phyloP scores from a whole-genome alignment of 2,329 filamentous ascomycete species.

The Colletotrichum cereale region DNA sequence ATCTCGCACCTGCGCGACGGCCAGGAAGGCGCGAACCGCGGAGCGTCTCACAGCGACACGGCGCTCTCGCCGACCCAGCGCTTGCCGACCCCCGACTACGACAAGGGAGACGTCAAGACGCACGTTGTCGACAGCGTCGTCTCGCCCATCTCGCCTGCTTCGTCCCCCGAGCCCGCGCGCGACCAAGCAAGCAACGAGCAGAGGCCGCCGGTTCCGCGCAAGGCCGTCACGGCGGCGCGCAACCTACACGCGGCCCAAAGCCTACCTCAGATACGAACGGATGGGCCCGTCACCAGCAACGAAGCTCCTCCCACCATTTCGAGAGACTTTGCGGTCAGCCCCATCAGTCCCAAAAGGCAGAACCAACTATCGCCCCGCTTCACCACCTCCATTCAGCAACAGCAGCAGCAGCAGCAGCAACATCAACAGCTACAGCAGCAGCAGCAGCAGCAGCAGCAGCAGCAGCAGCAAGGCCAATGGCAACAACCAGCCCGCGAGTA shows the following conservation, averaged over 20 bases:
- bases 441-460: background rate
- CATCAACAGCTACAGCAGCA: background rate
- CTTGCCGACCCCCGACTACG: conserved; percentile 64
- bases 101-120: conserved; percentile 56
- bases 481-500: conserved; percentile 20
- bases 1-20: conserved; percentile 24
- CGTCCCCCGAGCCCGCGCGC: conserved; percentile 55
- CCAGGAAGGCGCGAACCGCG: conserved; percentile 25
- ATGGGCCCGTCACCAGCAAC: conserved; percentile 40
- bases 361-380: conserved; percentile 49
- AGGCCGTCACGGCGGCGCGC: conserved; percentile 43
- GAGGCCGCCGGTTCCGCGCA: conserved; percentile 44
- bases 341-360: conserved; percentile 42
- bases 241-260: conserved; percentile 45
- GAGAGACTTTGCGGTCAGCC: conserved; percentile 39
- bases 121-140: conserved; percentile 52
- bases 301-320: conserved; percentile 44
- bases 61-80: conserved; percentile 46
- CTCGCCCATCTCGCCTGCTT: conserved; percentile 60
- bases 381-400: conserved; percentile 46
- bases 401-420: conserved; percentile 27
- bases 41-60: conserved; percentile 36
- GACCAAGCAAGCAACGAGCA: conserved; percentile 39
- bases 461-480: conserved; percentile 6
- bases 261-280: conserved; percentile 43